Base-by-base conservation (phyloP, 2,329 filamentous ascomycete species). In the Rhynchosporium graminicola region DNA sequence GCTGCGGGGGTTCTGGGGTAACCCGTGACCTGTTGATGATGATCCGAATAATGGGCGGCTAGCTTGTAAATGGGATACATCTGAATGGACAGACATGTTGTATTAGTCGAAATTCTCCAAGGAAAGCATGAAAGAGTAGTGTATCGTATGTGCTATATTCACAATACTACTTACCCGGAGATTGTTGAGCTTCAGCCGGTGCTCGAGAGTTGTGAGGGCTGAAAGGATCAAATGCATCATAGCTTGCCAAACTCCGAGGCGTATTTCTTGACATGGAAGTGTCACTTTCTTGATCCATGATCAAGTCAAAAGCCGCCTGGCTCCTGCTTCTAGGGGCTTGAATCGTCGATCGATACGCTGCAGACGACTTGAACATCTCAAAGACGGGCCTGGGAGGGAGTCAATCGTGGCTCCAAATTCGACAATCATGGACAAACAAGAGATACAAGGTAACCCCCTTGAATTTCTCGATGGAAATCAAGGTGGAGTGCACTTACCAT, bases 261-360 rank as follows among this genome's bases (percentile, higher is more conserved):
- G 70, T 71, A 29, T 67, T 64, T 28, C 47, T 63, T 12, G 69
- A 66, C 48, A 66, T 61, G 26, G 70, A 63, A 10, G 67, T 71
- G 40, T 69, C 69, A 40, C 56, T 31, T 12, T 61, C 61, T n/a
- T 68, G 64, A n/a, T 63, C 64, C 12, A 61, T 65, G 15, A 72
- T 71, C 8, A 72, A 55, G 26, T 73, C 71, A 60, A 66, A 72
- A 7, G 70, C 67, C 29, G 70, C 70, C 54, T 73, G 66, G 47
- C 71, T 71, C 31, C 70, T 61, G 45, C 71, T 56, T 38, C 70
- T 65, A 29, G 58, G 46, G 15, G 46, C 55, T n/a, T 56, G 62
- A 9, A 59, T 57, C 0, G 59, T 50, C 9, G 65, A 52, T 26
- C 63, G 65, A 52, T 63, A 67, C 51, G 64, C 61, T 15, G 56